Base-by-base conservation (phyloP, 1,139 yeast species). In the Pichia sp. region DNA sequence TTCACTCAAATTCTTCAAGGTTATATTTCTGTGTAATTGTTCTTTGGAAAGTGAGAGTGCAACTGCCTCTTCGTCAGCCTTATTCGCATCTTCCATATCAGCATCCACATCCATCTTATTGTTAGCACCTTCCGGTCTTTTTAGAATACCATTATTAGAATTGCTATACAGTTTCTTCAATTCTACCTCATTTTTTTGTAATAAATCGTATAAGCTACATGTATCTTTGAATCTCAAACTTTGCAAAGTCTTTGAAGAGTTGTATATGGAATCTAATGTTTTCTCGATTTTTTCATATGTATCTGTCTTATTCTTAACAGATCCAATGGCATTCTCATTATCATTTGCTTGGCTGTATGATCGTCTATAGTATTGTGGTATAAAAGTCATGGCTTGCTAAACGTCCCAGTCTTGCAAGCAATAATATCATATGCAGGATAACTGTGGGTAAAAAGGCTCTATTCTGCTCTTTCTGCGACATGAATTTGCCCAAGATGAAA, bases 201-300 rank as follows among this genome's bases (percentile, higher is more conserved):
- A 29, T 2, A 58, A n/a, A 30, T 49, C 47, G 10, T 44, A 42
- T 3, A 58, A 26, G 40, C 57, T 55, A 3, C 8, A 40, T 0
- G 57, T 51, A 30, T 56, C 56, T 8, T 45, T 34, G 47, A 51
- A 57, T 7, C 30, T n/a, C 5, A 55, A 43, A 29, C 43, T 45
- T 16, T 48, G 19, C 8, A 55, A 5, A 29, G 45, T 44, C 8
- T 29, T 44, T 5, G 52, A 53, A 2, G 56, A 50, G 7, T 23
- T 30, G 41, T 57, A 52, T 4, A 50, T 46, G 4, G 23, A 8
- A 11, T 52, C 50, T 16, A 58, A 15, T 0, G 38, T 48, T 15
- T 41, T 32, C 5, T 55, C 36, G 8, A 49, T 10, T 34, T 53
- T 50, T 2, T 23, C 47, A 3, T 10, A 13, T 5, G 38, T 44